phyloP scores from a whole-genome alignment of 768 basidiomycete genomes.

The Nidula microcarpa region DNA sequence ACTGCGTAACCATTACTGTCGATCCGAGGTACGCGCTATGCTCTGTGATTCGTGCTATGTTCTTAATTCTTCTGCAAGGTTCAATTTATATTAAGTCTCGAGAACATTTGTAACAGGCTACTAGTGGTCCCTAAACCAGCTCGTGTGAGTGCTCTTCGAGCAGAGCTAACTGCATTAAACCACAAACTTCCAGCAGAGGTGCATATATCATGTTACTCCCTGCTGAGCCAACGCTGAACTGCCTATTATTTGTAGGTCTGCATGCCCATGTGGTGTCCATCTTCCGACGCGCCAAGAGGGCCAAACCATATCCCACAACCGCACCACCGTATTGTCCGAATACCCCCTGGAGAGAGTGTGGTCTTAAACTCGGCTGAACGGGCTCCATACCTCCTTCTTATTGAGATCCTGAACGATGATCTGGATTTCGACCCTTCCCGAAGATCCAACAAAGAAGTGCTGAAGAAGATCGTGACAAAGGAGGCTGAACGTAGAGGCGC shows the following conservation, averaged over 20 bases:
- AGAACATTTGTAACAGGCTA: constrained; percentile 89
- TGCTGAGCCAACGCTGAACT: neutral
- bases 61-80: constrained; percentile 39
- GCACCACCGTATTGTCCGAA: constrained; percentile 94
- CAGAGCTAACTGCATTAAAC: constrained; percentile 92
- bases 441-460: constrained; percentile 79
- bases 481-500: constrained; percentile 58
- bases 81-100: constrained; percentile 82
- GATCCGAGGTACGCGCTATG: constrained; percentile 64
- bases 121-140: constrained; percentile 92
- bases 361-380: constrained; percentile 97
- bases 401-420: constrained; percentile 88
- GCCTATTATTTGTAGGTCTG: constrained; percentile 51
- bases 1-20: constrained; percentile 82
- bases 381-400: constrained; percentile 87
- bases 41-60: neutral
- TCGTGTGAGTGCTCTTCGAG: constrained; percentile 92
- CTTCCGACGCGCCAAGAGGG: constrained; percentile 53
- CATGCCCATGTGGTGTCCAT: constrained; percentile 85
- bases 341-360: constrained; percentile 96
- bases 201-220: constrained; percentile 10
- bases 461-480: constrained; percentile 73
- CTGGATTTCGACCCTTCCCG: constrained; percentile 89
- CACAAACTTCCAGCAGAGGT: constrained; percentile 97
- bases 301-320: constrained; percentile 45